phyloP scores from a whole-genome alignment of 1,284 basidiomycete species.

The Cryptococcus amylolentus region DNA sequence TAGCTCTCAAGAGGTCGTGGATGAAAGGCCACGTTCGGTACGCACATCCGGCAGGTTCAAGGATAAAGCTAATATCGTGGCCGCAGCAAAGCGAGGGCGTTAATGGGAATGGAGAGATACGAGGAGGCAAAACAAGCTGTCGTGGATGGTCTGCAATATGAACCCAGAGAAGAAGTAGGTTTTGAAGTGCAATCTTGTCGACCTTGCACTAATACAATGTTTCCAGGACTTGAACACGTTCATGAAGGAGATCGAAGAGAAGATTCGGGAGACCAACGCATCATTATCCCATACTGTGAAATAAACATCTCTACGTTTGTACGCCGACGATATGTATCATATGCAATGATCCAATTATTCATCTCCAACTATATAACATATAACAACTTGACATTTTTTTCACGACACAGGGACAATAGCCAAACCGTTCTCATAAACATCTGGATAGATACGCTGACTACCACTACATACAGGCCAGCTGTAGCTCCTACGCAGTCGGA shows the following conservation, averaged over 20 bases:
- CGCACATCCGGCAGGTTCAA: conserved; percentile 47
- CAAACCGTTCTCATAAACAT: not conserved
- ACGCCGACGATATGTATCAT: not conserved
- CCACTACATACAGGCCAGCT: not conserved
- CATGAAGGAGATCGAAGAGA: conserved; percentile 40
- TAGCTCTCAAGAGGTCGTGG: conserved; percentile 81
- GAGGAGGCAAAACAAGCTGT: conserved; percentile 80
- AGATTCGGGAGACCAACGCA: conserved; percentile 23
- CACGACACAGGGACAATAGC: no score
- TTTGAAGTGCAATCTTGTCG: not conserved
- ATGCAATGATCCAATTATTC: not conserved
- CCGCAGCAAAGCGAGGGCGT: conserved; percentile 53
- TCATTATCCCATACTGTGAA: not conserved
- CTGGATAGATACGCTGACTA: not conserved
- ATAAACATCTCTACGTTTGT: not conserved
- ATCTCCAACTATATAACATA: not conserved
- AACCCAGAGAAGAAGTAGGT: conserved; percentile 73
- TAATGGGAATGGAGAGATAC: conserved; percentile 67
- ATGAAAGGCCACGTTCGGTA: conserved; percentile 93
- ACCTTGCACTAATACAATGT: conserved; percentile 2
- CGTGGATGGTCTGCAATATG: conserved; percentile 79
- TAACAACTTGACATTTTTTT: not conserved
- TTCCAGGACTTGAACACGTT: conserved; percentile 40
- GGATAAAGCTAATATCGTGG: not conserved
- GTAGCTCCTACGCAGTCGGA: not conserved